Conservation (phyloP, 164 flowering plant genomes). For the Stephania yunnanensis region DNA sequence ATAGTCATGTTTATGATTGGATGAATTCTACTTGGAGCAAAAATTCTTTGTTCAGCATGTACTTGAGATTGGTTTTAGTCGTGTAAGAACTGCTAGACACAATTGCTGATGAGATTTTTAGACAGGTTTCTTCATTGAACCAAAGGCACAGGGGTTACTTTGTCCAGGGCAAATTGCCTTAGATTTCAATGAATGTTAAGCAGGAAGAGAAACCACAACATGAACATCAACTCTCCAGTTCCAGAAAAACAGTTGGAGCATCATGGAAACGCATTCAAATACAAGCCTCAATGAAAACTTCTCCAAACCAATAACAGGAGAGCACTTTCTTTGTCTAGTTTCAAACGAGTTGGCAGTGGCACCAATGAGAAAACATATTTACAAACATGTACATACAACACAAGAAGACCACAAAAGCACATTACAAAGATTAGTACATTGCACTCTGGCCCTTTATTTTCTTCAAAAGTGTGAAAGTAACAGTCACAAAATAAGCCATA, state of each 20-base stretch:
- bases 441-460: conserved; percentile 4
- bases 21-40: no score
- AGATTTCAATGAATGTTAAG: not conserved
- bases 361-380: not conserved
- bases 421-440: not conserved
- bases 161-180: not conserved
- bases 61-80: no score
- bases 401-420: not conserved
- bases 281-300: not conserved
- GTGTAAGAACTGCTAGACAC: not conserved
- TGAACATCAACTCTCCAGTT: no score
- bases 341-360: not conserved
- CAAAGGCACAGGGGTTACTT: no score
- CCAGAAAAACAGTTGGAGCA: no score
- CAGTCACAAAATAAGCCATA: not conserved
- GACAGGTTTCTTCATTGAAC: no score
- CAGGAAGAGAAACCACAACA: no score
- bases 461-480: not conserved
- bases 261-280: no score
- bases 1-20: not conserved
- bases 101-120: not conserved
- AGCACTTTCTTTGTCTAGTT: not conserved
- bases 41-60: no score
- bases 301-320: not conserved
- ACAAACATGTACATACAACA: conserved; percentile 8